Base-by-base conservation (phyloP, 331 rosid species). In the Rhamnella rubrinervis region DNA sequence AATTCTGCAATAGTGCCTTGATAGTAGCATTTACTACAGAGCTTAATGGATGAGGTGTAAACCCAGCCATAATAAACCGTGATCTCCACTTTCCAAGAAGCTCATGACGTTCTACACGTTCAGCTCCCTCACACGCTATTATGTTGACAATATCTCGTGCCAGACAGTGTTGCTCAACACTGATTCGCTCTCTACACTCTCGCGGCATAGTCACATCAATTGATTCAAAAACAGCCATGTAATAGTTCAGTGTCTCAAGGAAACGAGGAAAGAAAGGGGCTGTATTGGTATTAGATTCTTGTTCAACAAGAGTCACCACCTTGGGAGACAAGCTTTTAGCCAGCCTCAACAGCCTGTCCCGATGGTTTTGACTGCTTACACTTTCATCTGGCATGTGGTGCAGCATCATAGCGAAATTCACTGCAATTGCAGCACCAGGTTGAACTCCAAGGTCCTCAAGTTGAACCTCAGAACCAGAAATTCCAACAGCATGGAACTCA, bases 371-470 rank as follows among this genome's bases (percentile, higher is more conserved):
- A 67, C 72, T 39, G 40, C 81, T 76, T 23, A 84, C 91, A 61
- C 83, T 84, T 71, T 88, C 96, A 67, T 92, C 98, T 0, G 96
- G 96, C 69, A 88, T 65, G 83, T 88, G 98, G 78, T 92, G 98
- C 68, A 92, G 82, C 78, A 77, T 74, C 67, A 85, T 67, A 65
- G 95, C 89, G 38, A 92, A 92, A 74, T 87, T 92, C 73, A 88
- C 96, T 12, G 88, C 96, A 75, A 87, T 65, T n/a, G 95, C 88
- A 82, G 87, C 96, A 8, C 89, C 85, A 0, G 79, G 80, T 63
- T 71, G 83, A 66, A 92, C 67, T 39, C 77, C 79, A 57, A 92
- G 81, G 79, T 92, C 87, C 72, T 81, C 79, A 20, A 80, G 78
- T 68, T 81, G 75, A 51, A 89, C 76, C 78, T 85, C 88, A 51